Evolutionary conservation across 345 rosid species (phyloP), one percentile per base, ranked within the genome.

Genomic region (Physaria fendleri): DNA sequence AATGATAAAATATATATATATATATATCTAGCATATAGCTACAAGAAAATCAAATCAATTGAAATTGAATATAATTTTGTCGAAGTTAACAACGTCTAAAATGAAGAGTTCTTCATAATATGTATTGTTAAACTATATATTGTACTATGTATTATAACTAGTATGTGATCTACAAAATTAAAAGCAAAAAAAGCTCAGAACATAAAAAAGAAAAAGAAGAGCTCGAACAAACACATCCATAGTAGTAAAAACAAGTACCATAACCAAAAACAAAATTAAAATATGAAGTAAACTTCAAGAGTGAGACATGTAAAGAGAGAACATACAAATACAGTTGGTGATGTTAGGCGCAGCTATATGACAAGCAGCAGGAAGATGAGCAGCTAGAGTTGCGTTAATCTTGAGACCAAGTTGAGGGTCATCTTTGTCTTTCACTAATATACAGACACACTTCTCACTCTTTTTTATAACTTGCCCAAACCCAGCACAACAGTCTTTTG

Each of bases 371-470:
- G 98, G 98, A 2, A 91, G 86, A 50, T 64, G 58, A 11, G 76
- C 90, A 0, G 94, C 95, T 15, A 85, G 76, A 21, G 87, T 78
- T 27, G 68, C 68, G 35, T 88, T 84, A 60, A 91, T 10, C 56
- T 81, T 78, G 61, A 91, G 52, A 9, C 86, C 98, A 40, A 91
- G 84, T n/a, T 37, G 35, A 1, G 98, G 96, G 48, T 91, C 81
- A 66, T 91, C 74, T 14, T 73, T 72, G 47, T 91, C 95, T 73
- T 74, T 81, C 17, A 88, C 69, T 13, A 91, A 67, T 12, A 88
- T n/a, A 35, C 96, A 91, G 0, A 91, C 53, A 59, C 96, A 91
- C 71, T 77, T 91, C 63, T 7, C 52, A 79, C 90, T 85, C 71
- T 79, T 85, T 2, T 45, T 68, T 2, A 88, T 48, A 30, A 85